phyloP scores from a whole-genome alignment of 1,139 yeast genomes.

The Zygotorulaspora mrakii region DNA sequence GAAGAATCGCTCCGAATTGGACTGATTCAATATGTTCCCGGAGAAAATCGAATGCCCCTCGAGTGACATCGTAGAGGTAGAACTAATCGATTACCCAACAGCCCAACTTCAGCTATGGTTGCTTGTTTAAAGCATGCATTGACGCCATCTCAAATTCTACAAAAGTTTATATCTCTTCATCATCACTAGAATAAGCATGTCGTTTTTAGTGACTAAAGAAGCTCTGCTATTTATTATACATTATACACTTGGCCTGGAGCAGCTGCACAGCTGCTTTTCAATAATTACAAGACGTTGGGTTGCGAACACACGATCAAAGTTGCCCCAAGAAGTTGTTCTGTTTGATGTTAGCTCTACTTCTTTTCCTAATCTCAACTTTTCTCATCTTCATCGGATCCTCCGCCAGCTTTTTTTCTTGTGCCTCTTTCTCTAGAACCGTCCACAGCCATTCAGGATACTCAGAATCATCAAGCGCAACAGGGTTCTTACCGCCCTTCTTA shows the following conservation, averaged over 20 bases:
- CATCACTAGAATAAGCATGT: not conserved
- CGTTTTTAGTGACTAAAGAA: constrained; percentile 8
- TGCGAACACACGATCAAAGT: constrained; percentile 14
- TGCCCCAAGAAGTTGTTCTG: constrained; percentile 63
- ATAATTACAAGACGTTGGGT: constrained; percentile 13
- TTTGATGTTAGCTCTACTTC: constrained; percentile 68
- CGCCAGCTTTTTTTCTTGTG: constrained; percentile 44
- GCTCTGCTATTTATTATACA: constrained; percentile 2
- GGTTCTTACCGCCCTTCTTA: constrained; percentile 75
- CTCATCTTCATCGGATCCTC: constrained; percentile 65
- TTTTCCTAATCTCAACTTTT: constrained; percentile 61
- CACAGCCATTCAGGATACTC: constrained; percentile 97
- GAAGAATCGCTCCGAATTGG: constrained; percentile 14
- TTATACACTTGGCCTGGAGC: constrained; percentile 2
- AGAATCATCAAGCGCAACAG: constrained; percentile 81
- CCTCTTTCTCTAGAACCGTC: constrained; percentile 61
- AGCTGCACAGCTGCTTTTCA: not conserved
- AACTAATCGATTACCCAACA: no score
- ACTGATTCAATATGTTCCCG: constrained; percentile 1
- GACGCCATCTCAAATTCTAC: constrained; percentile 1
- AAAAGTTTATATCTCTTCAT: constrained; percentile 6
- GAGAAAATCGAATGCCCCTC: constrained; percentile 16
- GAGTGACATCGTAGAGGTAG: constrained; percentile 8
- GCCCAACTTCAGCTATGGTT: no score
- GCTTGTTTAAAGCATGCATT: no score